Conservation (phyloP, 768 basidiomycete species). For the Amanita jacksonii region DNA sequence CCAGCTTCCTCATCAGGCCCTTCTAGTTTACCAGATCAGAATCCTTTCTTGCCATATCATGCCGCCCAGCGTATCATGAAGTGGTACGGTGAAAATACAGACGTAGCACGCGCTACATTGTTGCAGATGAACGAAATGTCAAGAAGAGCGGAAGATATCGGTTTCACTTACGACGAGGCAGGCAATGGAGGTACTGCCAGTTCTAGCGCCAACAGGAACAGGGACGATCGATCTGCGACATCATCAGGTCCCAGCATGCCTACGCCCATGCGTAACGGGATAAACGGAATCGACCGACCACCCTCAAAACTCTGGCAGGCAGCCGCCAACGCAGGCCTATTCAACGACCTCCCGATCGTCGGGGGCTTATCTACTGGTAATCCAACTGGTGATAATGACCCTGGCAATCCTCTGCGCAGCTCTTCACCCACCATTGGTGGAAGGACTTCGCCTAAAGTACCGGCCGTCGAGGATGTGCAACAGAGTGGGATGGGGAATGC, state of each 20-base stretch:
- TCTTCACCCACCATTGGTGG: too few species aligned
- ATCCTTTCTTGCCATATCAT: constrained; percentile 48
- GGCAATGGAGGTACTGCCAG: neutral
- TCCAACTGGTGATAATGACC: neutral
- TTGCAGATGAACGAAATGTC: constrained; percentile 76
- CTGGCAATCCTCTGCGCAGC: too few species aligned
- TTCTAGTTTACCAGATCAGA: constrained; percentile 15
- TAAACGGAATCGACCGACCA: too few species aligned
- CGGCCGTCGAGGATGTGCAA: constrained; percentile 45
- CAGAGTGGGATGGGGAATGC: constrained; percentile 22
- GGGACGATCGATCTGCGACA: too few species aligned
- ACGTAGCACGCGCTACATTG: constrained; percentile 59
- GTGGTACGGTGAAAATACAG: constrained; percentile 27
- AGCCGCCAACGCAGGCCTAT: constrained; percentile 13
- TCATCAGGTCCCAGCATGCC: too few species aligned
- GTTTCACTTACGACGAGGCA: constrained; percentile 2
- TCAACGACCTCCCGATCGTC: neutral
- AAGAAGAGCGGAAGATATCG: constrained; percentile 38
- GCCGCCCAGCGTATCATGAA: constrained; percentile 39
- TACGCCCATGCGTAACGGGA: too few species aligned
- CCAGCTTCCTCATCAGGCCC: neutral
- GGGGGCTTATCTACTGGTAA: neutral
- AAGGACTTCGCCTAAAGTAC: too few species aligned
- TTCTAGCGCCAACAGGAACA: too few species aligned
- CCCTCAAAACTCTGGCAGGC: constrained; percentile 14